These are phyloP conservation scores for Kluyveromyces sp. DNA, from an alignment of 1,139 yeast genomes.

Conservation along the genomic window DNA sequence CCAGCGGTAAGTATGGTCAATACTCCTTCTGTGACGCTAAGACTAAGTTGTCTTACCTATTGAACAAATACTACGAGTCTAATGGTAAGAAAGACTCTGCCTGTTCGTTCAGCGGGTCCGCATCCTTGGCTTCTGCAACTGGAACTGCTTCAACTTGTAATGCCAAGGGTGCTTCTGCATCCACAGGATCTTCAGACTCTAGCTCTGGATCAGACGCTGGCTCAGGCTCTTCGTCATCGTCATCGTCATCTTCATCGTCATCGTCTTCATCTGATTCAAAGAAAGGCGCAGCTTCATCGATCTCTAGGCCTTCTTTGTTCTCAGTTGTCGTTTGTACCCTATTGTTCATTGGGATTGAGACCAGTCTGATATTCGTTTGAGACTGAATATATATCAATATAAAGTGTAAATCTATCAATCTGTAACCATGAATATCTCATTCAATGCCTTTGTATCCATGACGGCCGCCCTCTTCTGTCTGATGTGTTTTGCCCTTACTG, in stretches of 20 bases:
- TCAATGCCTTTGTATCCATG: conserved; percentile 78
- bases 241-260: conserved; percentile 15
- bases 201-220: conserved; percentile 30
- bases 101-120: conserved; percentile 66
- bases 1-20: conserved; percentile 55
- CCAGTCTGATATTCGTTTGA: background rate
- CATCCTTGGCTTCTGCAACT: conserved; percentile 41
- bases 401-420: conserved; percentile 24
- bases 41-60: conserved; percentile 54
- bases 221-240: conserved; percentile 24
- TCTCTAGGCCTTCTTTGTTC: background rate
- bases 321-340: background rate
- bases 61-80: conserved; percentile 57
- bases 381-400: background rate
- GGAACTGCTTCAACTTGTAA: conserved; percentile 53
- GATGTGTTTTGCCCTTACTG: conserved; percentile 80
- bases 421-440: conserved; percentile 86
- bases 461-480: conserved; percentile 86
- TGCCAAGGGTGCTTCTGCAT: conserved; percentile 38
- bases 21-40: conserved; percentile 58
- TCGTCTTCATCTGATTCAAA: conserved; percentile 19
- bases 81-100: conserved; percentile 42
- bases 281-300: conserved; percentile 6
- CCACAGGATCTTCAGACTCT: conserved; percentile 29
- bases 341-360: background rate